Conservation (phyloP, 352 stramenopile species). For the Phytophthora podocarpi region DNA sequence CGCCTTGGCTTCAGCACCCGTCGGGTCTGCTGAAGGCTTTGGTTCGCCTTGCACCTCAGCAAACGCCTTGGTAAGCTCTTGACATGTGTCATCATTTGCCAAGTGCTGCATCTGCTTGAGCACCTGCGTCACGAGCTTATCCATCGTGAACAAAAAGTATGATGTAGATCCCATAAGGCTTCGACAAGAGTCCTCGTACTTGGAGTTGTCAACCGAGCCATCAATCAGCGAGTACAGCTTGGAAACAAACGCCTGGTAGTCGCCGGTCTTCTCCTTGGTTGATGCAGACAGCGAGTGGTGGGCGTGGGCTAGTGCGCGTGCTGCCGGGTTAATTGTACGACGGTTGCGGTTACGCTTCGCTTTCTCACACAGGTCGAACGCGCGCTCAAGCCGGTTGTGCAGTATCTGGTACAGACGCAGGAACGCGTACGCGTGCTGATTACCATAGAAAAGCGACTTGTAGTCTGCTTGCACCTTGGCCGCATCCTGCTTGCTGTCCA, state of each 20-base stretch:
- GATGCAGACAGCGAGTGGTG: slow-evolving; percentile 56
- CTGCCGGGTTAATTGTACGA: slow-evolving; percentile 88
- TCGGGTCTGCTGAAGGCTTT: slow-evolving; percentile 31
- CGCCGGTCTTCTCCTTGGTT: slow-evolving; percentile 76
- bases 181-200: slow-evolving; percentile 90
- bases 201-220: slow-evolving; percentile 84
- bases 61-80: slow-evolving; percentile 83
- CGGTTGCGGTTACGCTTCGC: slow-evolving; percentile 85
- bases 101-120: slow-evolving; percentile 92
- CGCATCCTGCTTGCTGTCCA: slow-evolving; percentile 68
- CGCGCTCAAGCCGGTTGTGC: slow-evolving; percentile 82
- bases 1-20: slow-evolving; percentile 37
- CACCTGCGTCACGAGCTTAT: slow-evolving; percentile 86
- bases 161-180: slow-evolving; percentile 90
- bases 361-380: slow-evolving; percentile 85
- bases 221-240: slow-evolving; percentile 89
- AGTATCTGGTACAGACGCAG: slow-evolving; percentile 90
- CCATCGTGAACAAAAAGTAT: slow-evolving; percentile 93
- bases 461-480: slow-evolving; percentile 42
- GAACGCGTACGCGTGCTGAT: slow-evolving; percentile 89
- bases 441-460: slow-evolving; percentile 76
- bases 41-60: slow-evolving; percentile 48
- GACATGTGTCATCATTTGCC: slow-evolving; percentile 78
- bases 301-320: slow-evolving; percentile 74
- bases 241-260: slow-evolving; percentile 88